A percentile compares a stretch with the other conserved stretches of the same genome.
Evolutionary conservation across 352 stramenopile species (phyloP).

Genomic region (Globisporangium acanthophoron): DNA sequence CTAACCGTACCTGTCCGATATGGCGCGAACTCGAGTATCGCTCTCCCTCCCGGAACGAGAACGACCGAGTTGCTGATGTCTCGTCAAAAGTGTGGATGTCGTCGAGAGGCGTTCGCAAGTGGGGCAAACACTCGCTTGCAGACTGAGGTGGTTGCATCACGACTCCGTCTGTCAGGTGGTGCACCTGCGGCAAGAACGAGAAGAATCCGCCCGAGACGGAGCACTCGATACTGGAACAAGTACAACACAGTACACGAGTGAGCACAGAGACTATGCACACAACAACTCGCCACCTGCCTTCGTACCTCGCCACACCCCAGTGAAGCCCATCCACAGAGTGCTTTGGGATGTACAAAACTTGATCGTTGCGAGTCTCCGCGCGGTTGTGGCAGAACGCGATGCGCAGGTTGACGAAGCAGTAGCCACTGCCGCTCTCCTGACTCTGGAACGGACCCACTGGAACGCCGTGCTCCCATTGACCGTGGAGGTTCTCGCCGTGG

Average conservation of each 20-base stretch:
- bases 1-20: background rate
- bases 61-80: slow-evolving; percentile 7
- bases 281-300: too few relatives aligned
- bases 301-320: slow-evolving; percentile 35
- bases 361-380: slow-evolving; percentile 9
- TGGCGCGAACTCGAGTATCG: background rate
- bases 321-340: slow-evolving; percentile 12
- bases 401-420: slow-evolving; percentile 49
- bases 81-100: slow-evolving; percentile 9
- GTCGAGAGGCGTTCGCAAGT: slow-evolving; percentile 5
- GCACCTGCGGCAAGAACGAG: slow-evolving; percentile 28
- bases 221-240: slow-evolving; percentile 22
- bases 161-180: slow-evolving; percentile 9
- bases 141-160: slow-evolving; percentile 1
- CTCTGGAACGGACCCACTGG: slow-evolving; percentile 57
- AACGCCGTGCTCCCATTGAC: slow-evolving; percentile 49
- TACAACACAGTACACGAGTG: background rate
- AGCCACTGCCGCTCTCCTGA: slow-evolving; percentile 49
- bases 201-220: slow-evolving; percentile 39
- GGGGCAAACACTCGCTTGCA: slow-evolving; percentile 6
- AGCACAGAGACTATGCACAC: background rate
- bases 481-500: slow-evolving; percentile 53
- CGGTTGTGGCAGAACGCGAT: slow-evolving; percentile 47
- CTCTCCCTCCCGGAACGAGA: slow-evolving; percentile 2
- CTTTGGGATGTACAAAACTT: slow-evolving; percentile 14